phyloP scores from a whole-genome alignment of 768 basidiomycete species.

The Boletus sp. region DNA sequence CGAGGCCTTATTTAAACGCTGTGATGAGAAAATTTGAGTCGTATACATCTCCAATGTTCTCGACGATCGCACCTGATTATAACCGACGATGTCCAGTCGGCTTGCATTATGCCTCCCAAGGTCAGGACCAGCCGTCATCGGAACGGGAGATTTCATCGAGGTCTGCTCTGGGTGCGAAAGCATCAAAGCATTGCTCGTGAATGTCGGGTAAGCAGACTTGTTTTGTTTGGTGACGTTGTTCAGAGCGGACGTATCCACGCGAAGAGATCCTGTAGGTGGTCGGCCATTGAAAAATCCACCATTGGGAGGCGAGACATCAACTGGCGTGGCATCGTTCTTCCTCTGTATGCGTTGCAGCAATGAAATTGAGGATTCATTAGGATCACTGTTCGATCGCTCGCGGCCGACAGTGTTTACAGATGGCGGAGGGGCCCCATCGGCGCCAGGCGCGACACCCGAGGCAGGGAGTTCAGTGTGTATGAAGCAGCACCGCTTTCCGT shows the following conservation, averaged over 20 bases:
- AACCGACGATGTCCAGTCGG: conserved; percentile 71
- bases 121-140: conserved; percentile 83
- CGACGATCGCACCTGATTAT: conserved; percentile 54
- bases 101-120: conserved; percentile 73
- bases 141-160: conserved; percentile 68
- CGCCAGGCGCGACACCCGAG: conserved; percentile 55
- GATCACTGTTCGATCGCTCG: conserved; percentile 78
- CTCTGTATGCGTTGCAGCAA: conserved; percentile 78
- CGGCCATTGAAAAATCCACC: conserved; percentile 54
- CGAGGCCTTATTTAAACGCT: conserved; percentile 50
- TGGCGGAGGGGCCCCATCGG: conserved; percentile 53
- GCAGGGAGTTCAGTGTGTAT: conserved; percentile 85
- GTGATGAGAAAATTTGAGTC: conserved; percentile 25
- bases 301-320: conserved; percentile 45
- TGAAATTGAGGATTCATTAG: conserved; percentile 69
- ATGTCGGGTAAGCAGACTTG: conserved; percentile 79
- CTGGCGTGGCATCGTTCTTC: conserved; percentile 56
- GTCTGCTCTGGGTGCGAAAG: conserved; percentile 57
- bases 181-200: conserved; percentile 46
- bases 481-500: conserved; percentile 91
- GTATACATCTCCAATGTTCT: conserved; percentile 2
- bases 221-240: conserved; percentile 66
- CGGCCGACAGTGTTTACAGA: conserved; percentile 51
- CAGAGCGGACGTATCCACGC: conserved; percentile 71
- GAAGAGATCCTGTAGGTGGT: conserved; percentile 66